phyloP scores from a whole-genome alignment of 352 stramenopile species.

The Elongisporangium anandrum region DNA sequence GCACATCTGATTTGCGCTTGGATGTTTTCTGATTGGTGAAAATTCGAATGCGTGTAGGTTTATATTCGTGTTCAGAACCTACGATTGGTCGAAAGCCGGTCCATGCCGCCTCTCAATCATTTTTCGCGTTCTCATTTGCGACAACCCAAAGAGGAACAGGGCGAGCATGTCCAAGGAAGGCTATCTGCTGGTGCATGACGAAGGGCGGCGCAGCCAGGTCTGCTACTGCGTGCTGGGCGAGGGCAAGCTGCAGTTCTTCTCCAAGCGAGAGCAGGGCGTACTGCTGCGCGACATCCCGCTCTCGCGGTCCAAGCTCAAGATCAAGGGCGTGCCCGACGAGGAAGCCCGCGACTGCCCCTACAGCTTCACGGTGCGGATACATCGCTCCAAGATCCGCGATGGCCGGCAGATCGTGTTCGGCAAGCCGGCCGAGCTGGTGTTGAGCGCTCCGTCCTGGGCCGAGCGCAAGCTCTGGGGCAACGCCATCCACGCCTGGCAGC shows the following conservation, averaged over 20 bases:
- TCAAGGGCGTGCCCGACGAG: slow-evolving; percentile 62
- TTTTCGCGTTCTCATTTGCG: background rate
- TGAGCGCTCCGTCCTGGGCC: slow-evolving; percentile 66
- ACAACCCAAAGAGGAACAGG: background rate
- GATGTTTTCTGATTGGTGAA: background rate
- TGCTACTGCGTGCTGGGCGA: slow-evolving; percentile 81
- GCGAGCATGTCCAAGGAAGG: slow-evolving; percentile 77
- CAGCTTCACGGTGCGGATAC: slow-evolving; percentile 69
- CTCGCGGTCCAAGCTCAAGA: slow-evolving; percentile 71
- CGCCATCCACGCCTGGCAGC: slow-evolving; percentile 82
- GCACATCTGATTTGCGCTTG: background rate
- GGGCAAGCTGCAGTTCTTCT: slow-evolving; percentile 72
- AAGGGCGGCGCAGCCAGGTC: slow-evolving; percentile 52
- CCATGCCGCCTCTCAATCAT: background rate
- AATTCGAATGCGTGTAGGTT: background rate
- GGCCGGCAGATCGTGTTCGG: slow-evolving; percentile 60
- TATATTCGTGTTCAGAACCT: background rate
- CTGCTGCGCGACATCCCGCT: slow-evolving; percentile 63
- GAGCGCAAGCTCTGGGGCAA: slow-evolving; percentile 87
- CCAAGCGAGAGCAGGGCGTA: slow-evolving; percentile 50
- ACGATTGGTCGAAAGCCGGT: background rate
- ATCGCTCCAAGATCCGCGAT: slow-evolving; percentile 70
- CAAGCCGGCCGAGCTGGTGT: slow-evolving; percentile 44
- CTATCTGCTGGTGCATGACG: slow-evolving; percentile 73
- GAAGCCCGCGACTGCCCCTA: slow-evolving; percentile 71